Conservation (phyloP, 768 basidiomycete species). For the Panus rudis region DNA sequence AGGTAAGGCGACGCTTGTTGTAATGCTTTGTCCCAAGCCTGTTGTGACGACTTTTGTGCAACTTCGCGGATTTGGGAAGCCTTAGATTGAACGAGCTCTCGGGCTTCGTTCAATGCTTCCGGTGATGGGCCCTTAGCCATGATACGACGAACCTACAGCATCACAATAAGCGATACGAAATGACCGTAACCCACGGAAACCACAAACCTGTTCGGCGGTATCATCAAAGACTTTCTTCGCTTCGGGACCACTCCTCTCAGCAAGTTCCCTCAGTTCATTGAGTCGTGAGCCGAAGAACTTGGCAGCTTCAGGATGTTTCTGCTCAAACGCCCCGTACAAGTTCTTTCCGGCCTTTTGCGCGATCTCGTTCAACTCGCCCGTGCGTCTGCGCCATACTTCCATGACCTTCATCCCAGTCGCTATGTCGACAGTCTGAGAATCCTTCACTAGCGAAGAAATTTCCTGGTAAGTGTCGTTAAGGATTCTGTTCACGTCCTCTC, state of each 20-base stretch:
- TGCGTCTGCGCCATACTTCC: conserved; percentile 19
- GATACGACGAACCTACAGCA: conserved; percentile 19
- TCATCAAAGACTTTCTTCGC: conserved; percentile 27
- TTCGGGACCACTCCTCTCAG: conserved; percentile 21
- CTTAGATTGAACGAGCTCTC: conserved; percentile 22
- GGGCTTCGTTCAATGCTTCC: conserved; percentile 18
- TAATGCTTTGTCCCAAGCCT: conserved; percentile 21
- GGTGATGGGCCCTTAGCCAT: conserved; percentile 21
- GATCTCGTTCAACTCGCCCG: conserved; percentile 23
- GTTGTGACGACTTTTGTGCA: conserved; percentile 15
- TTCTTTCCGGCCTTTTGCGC: conserved; percentile 24
- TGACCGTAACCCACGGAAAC: neutral
- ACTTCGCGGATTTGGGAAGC: conserved; percentile 19
- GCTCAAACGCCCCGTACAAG: conserved; percentile 16
- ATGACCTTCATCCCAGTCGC: conserved; percentile 23
- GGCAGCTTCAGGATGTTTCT: conserved; percentile 24
- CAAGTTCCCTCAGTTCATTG: conserved; percentile 21
- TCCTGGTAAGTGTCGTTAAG: conserved; percentile 30
- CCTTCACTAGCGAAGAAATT: conserved; percentile 20
- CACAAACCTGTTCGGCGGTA: conserved; percentile 12
- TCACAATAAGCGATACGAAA: neutral
- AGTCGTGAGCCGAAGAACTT: conserved; percentile 25
- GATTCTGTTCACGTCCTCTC: conserved; percentile 33
- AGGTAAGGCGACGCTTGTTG: conserved; percentile 20
- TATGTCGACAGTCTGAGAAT: conserved; percentile 17